A percentile compares a stretch with the other conserved stretches of the same genome.
phyloP scores from a whole-genome alignment of 257 asterid species.

The Plantago major region DNA sequence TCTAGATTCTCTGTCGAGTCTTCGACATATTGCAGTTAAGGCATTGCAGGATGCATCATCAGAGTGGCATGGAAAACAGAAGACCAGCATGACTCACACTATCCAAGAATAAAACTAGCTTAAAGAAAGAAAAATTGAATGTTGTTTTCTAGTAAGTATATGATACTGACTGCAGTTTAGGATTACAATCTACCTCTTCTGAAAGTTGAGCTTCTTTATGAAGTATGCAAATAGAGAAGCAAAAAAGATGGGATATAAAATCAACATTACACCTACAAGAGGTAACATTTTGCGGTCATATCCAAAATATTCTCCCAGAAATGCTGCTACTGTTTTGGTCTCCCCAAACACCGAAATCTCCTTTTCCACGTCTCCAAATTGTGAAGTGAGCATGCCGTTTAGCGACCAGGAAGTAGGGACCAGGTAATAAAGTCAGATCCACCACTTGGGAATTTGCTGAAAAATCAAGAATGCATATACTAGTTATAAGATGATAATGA shows the following conservation, averaged over 20 bases:
- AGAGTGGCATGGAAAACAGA: too few relatives aligned
- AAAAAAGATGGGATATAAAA: conserved; percentile 1
- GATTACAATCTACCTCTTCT: background rate
- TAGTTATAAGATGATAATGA: background rate
- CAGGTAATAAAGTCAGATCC: conserved; percentile 7
- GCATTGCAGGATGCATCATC: too few relatives aligned
- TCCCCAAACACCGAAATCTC: conserved; percentile 4
- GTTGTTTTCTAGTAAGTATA: too few relatives aligned
- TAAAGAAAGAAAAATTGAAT: too few relatives aligned
- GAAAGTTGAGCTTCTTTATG: conserved; percentile 5
- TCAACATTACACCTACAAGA: background rate
- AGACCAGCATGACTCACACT: too few relatives aligned
- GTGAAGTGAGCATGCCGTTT: conserved; percentile 11
- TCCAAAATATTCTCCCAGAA: conserved; percentile 2
- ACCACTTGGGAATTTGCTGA: conserved; percentile 15
- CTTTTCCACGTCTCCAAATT: conserved; percentile 11
- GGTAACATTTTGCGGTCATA: conserved; percentile 9
- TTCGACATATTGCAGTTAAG: too few relatives aligned
- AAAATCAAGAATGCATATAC: conserved; percentile 1
- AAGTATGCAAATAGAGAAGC: background rate
- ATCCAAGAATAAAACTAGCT: too few relatives aligned
- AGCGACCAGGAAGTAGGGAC: conserved; percentile 11
- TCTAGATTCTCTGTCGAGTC: too few relatives aligned
- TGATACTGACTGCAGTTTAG: too few relatives aligned
- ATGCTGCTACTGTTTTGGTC: conserved; percentile 5